Conservation (phyloP, 2,329 filamentous ascomycete species). For the Claviceps arundinis region DNA sequence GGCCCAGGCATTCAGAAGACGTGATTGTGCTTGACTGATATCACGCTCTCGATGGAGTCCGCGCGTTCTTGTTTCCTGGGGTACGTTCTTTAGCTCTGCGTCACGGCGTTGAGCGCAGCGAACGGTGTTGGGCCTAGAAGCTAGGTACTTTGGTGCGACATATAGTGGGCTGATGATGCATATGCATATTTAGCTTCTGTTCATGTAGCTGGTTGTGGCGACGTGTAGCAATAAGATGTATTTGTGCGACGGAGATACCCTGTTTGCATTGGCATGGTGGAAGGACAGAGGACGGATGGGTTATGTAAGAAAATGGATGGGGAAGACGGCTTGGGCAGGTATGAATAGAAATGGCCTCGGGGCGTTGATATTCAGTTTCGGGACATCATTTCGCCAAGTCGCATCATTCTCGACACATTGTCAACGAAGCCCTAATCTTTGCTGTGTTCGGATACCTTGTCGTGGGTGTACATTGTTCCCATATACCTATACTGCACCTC, state of each 20-base stretch:
- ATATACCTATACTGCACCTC: too few relatives aligned
- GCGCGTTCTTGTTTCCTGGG: not conserved
- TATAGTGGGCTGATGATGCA: not conserved
- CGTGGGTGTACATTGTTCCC: too few relatives aligned
- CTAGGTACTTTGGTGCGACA: not conserved
- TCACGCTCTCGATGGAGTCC: not conserved
- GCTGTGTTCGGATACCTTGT: too few relatives aligned
- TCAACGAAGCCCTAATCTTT: too few relatives aligned
- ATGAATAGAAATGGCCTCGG: not conserved
- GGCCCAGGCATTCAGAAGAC: constrained; percentile 13
- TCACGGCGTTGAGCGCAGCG: constrained; percentile 2
- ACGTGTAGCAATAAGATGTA: not conserved
- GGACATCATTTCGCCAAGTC: too few relatives aligned
- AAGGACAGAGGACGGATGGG: not conserved
- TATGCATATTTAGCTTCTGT: not conserved
- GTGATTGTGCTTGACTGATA: constrained; percentile 20
- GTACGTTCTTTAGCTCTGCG: not conserved
- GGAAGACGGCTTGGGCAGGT: not conserved
- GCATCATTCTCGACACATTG: too few relatives aligned
- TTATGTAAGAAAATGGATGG: not conserved
- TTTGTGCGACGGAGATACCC: constrained; percentile 3
- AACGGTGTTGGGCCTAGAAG: constrained; percentile 6
- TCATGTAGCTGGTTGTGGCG: not conserved
- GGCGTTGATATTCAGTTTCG: not conserved
- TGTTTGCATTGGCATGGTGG: not conserved